Percentiles rank a stretch among this genome's conserved stretches.
phyloP scores from a whole-genome alignment of 306 rosid species.

The Nissolia schottii region DNA sequence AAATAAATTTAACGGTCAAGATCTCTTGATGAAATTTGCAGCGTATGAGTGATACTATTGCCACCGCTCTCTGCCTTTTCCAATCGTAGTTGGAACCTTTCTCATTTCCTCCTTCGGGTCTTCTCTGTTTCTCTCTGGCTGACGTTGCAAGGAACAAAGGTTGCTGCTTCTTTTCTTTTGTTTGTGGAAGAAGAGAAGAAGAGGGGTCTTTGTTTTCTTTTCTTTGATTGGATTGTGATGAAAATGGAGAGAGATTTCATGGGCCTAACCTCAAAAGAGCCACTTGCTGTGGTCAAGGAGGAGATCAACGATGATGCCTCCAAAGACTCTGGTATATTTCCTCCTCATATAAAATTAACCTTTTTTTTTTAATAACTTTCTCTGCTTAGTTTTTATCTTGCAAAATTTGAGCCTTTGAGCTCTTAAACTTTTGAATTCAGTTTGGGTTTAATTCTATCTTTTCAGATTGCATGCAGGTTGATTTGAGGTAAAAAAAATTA shows the following conservation, averaged over 20 bases:
- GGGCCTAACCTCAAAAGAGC: conserved; percentile 64
- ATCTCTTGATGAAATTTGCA: conserved; percentile 26
- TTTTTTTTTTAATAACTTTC: not conserved
- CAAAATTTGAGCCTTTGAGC: not conserved
- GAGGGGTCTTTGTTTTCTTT: not conserved
- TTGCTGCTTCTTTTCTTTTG: not conserved
- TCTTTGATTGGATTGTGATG: conserved; percentile 4
- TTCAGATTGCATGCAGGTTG: conserved; percentile 14
- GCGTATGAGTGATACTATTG: not conserved
- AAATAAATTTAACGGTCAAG: conserved; percentile 34
- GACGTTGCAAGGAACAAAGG: conserved; percentile 14
- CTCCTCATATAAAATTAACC: not conserved
- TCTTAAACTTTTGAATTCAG: not conserved
- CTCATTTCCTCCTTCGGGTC: conserved; percentile 4
- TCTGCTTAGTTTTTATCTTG: not conserved
- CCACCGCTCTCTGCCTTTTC: conserved; percentile 13
- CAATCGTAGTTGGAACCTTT: conserved; percentile 31
- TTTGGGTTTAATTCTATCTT: not conserved
- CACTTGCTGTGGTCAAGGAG: conserved; percentile 53
- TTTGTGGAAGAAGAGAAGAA: not conserved
- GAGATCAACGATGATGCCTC: conserved; percentile 47
- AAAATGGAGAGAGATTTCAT: conserved; percentile 93
- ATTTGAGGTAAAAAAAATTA: not conserved
- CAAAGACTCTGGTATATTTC: conserved; percentile 48
- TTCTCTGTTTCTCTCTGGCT: conserved; percentile 7